Evolutionary conservation across 148 eudicot species (phyloP), one percentile per base, ranked within the genome.

Genomic region (Chenopodium berlandieri): DNA sequence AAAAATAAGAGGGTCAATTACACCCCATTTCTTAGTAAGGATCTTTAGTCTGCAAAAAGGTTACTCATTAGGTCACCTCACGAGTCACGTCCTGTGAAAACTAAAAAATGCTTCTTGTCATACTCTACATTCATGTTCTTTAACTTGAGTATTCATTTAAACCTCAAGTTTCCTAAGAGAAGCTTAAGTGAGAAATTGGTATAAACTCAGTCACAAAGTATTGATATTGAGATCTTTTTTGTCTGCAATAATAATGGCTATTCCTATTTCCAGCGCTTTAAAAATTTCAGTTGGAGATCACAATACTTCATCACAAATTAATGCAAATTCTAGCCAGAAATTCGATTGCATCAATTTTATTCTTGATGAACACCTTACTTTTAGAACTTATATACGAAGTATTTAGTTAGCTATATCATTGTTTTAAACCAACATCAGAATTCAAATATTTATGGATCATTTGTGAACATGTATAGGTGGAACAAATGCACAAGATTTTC

Each of bases 401-500:
- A 5, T 40, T 40, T 40, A 40, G 44, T 40, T 6, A 40, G 44
- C 44, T 40, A 40, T 40, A 40, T 40, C 37, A 0, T 40, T 40
- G 44, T 40, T 40, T 40, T 40, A 5, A 40, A 40, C 72, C 66
- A 60, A 73, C 64, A 54, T 63, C 44, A 16, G 34, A 9, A 7
- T 68, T 25, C 47, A n/a, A 50, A 58, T 9, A 32, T 44, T 64
- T 23, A 17, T 74, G 37, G 22, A 34, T 74, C 67, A 62, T 52
- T n/a, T 72, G 32, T 46, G 25, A 75, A 63, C 4, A 65, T 1
- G 2, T 62, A 11, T 79, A 95, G 98, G 97, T 95, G 75, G 98
- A 95, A 89, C 98, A 95, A 87, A 91, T 95, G 93, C 98, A 95
- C 87, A 93, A 95, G 78, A 95, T 95, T 68, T 95, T 93, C 85